A percentile compares a stretch with the other conserved stretches of the same genome.
Evolutionary conservation across 1,284 basidiomycete genomes (phyloP).

Genomic region (Moniliella sp.): DNA sequence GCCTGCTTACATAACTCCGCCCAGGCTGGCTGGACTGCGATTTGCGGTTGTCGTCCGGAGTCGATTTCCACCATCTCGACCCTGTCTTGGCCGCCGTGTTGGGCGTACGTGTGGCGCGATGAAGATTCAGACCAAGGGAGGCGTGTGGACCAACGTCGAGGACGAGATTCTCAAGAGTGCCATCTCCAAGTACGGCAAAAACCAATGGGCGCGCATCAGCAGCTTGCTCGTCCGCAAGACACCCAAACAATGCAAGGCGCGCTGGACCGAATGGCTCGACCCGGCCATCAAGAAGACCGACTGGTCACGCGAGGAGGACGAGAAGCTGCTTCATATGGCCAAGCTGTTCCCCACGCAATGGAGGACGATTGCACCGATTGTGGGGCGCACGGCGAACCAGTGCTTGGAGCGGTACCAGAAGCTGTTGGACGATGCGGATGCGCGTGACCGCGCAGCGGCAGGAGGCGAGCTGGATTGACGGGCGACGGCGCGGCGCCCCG

Average conservation of each 20-base stretch:
- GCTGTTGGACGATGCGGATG: constrained; percentile 73
- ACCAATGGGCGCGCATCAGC: constrained; percentile 75
- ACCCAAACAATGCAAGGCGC: constrained; percentile 94
- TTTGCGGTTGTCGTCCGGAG: no score
- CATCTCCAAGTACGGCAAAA: constrained; percentile 32
- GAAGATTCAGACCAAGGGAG: no score
- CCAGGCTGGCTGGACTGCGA: no score
- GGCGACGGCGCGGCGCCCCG: constrained; percentile 64
- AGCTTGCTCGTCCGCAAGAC: constrained; percentile 93
- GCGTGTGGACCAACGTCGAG: constrained; percentile 5
- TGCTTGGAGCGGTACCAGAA: constrained; percentile 96
- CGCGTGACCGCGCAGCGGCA: constrained; percentile 14
- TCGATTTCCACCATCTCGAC: no score
- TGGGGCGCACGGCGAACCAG: constrained; percentile 93
- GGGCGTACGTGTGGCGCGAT: no score
- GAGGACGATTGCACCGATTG: constrained; percentile 95
- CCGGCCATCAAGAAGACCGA: constrained; percentile 99
- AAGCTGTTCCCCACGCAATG: constrained; percentile 99
- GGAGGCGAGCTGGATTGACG: constrained; percentile 40
- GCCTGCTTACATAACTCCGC: no score
- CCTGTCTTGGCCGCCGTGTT: no score
- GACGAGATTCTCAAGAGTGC: constrained; percentile 34
- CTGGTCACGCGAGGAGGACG: constrained; percentile 63
- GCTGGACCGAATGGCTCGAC: constrained; percentile 98
- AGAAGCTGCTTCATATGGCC: constrained; percentile 87